A percentile compares a stretch with the other conserved stretches of the same genome.
These are phyloP conservation scores for Diaporthe humulicola DNA, from an alignment of 2,329 filamentous ascomycete genomes.

Conservation along the genomic window DNA sequence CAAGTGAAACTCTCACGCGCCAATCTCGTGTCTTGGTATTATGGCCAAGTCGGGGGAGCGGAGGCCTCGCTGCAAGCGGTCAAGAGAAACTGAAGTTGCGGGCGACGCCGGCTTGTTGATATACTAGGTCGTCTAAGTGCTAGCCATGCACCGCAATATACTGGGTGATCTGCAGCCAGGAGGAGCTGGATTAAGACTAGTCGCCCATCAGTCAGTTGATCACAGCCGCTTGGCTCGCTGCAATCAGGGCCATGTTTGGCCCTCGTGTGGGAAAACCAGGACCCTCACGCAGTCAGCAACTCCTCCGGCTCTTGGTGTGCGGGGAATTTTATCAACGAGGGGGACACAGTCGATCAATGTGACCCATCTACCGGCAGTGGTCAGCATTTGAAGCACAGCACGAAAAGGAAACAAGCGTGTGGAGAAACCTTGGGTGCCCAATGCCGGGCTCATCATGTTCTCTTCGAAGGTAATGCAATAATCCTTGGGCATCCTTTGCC, in stretches of 20 bases:
- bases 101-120: not conserved
- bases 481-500: not conserved
- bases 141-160: not conserved
- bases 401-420: not conserved
- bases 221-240: not conserved
- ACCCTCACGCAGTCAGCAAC: slow-evolving; percentile 6
- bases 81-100: not conserved
- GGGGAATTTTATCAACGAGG: not conserved
- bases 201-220: not conserved
- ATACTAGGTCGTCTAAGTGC: not conserved
- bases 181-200: not conserved
- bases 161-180: slow-evolving; percentile 8
- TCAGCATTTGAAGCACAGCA: not conserved
- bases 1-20: not conserved
- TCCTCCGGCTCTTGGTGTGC: slow-evolving; percentile 2
- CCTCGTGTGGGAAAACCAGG: slow-evolving; percentile 29
- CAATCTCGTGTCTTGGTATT: not conserved
- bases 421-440: not conserved
- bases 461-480: not conserved
- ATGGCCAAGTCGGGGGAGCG: not conserved
- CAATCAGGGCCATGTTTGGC: slow-evolving; percentile 1
- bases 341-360: not conserved
- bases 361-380: not conserved
- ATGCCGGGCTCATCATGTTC: not conserved
- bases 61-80: not conserved